Evolutionary conservation across 768 basidiomycete genomes (phyloP).

Genomic region (Cytidiella melzeri): DNA sequence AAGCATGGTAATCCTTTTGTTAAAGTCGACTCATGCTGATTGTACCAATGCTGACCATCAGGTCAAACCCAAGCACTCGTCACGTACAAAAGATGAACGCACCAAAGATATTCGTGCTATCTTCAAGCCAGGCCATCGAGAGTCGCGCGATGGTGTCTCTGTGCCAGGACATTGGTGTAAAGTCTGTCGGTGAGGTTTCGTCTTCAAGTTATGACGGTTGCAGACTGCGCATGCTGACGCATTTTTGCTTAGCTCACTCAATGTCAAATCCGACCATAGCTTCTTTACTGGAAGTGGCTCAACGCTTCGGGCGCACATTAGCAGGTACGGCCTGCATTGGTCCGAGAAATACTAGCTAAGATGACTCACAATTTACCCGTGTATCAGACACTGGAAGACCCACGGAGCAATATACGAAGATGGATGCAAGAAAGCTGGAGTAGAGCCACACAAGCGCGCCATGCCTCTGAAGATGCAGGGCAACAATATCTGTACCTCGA

Average conservation of each 20-base stretch:
- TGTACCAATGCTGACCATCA: neutral
- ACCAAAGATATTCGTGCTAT: neutral
- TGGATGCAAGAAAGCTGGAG: neutral
- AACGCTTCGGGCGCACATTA: neutral
- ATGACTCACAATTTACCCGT: too few relatives aligned
- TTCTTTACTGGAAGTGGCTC: neutral
- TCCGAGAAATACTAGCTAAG: too few relatives aligned
- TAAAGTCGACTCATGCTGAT: neutral
- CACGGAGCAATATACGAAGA: conserved; percentile 1
- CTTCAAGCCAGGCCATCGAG: neutral
- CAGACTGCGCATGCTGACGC: neutral
- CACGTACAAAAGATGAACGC: neutral
- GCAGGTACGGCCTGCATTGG: too few relatives aligned
- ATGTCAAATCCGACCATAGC: neutral
- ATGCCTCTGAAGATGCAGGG: neutral
- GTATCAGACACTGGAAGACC: conserved; percentile 6
- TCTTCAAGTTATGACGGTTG: neutral
- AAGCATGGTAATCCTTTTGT: neutral
- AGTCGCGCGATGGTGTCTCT: neutral
- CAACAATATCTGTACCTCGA: too few relatives aligned
- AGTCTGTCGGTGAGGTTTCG: neutral
- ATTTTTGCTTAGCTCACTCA: neutral
- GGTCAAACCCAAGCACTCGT: neutral
- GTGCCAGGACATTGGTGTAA: neutral
- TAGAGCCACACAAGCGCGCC: neutral